Conservation (phyloP, 2,329 filamentous ascomycete species). For the Apiospora hydei region DNA sequence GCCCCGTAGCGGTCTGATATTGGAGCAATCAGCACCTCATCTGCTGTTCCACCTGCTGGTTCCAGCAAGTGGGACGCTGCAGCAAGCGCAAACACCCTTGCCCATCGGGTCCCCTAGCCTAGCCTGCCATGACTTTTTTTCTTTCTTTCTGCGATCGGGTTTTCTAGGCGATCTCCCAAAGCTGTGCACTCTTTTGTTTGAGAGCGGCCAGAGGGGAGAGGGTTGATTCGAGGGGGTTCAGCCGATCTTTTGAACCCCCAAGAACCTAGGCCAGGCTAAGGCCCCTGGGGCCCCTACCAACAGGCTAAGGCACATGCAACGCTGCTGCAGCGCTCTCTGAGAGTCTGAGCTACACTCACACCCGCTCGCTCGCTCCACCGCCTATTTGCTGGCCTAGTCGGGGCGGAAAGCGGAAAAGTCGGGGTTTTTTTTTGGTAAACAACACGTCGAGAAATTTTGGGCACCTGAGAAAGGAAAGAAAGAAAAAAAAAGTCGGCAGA, state of each 20-base stretch:
- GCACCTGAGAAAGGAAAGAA: neutral
- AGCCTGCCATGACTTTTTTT: neutral
- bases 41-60: slow-evolving; percentile 14
- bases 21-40: slow-evolving; percentile 5
- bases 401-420: neutral
- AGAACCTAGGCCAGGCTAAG: neutral
- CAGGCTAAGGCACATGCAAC: slow-evolving; percentile 5
- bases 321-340: neutral
- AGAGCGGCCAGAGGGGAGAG: neutral
- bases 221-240: slow-evolving; percentile 9
- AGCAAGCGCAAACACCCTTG: neutral
- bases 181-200: neutral
- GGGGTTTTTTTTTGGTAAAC: neutral
- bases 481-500: slow-evolving; percentile 7
- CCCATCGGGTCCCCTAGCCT: neutral
- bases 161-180: neutral
- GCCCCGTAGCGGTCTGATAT: neutral
- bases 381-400: slow-evolving; percentile 12
- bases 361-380: slow-evolving; percentile 8
- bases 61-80: neutral
- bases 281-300: too few relatives aligned
- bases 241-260: slow-evolving; percentile 15
- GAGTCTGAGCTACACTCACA: too few relatives aligned
- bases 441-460: slow-evolving; percentile 12
- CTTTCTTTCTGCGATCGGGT: neutral